Conservation (phyloP, 805 yeast species). For the Saccharomycopsis olivae region DNA sequence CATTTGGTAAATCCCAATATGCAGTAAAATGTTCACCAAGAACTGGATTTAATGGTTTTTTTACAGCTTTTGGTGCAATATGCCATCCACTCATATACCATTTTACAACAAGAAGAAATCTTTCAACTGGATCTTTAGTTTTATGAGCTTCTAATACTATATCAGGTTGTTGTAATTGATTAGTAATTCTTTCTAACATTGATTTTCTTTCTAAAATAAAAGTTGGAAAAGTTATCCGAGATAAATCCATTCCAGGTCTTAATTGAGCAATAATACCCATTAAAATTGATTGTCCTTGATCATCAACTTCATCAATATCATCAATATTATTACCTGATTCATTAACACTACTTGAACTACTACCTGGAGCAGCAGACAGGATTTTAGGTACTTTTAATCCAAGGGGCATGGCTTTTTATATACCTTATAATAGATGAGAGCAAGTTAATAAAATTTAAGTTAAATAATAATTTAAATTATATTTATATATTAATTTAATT, state of each 20-base stretch:
- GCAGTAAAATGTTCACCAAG: slow-evolving; percentile 85
- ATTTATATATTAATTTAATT: no score
- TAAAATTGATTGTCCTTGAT: slow-evolving; percentile 77
- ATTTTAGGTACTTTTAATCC: slow-evolving; percentile 17
- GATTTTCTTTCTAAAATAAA: slow-evolving; percentile 91
- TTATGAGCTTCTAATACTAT: slow-evolving; percentile 59
- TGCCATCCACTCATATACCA: slow-evolving; percentile 98
- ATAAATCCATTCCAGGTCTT: slow-evolving; percentile 84
- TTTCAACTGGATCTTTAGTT: slow-evolving; percentile 44
- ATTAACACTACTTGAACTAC: not conserved
- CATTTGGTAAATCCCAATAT: slow-evolving; percentile 81
- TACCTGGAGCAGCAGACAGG: slow-evolving; percentile 2
- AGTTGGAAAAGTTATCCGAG: slow-evolving; percentile 89
- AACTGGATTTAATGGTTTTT: slow-evolving; percentile 92
- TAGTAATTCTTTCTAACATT: slow-evolving; percentile 92
- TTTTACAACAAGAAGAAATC: slow-evolving; percentile 65
- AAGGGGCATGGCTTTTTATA: slow-evolving; percentile 16
- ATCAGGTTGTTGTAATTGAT: slow-evolving; percentile 73
- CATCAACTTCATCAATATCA: slow-evolving; percentile 88
- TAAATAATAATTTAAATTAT: no score
- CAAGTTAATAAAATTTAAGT: no score
- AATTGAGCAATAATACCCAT: slow-evolving; percentile 83
- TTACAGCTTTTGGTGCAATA: slow-evolving; percentile 96
- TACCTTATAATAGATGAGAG: no score
- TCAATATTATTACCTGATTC: slow-evolving; percentile 28